A percentile compares a stretch with the other conserved stretches of the same genome.
These are phyloP conservation scores for Sphenostylis stenocarpa DNA, from an alignment of 306 rosid genomes.

Conservation along the genomic window DNA sequence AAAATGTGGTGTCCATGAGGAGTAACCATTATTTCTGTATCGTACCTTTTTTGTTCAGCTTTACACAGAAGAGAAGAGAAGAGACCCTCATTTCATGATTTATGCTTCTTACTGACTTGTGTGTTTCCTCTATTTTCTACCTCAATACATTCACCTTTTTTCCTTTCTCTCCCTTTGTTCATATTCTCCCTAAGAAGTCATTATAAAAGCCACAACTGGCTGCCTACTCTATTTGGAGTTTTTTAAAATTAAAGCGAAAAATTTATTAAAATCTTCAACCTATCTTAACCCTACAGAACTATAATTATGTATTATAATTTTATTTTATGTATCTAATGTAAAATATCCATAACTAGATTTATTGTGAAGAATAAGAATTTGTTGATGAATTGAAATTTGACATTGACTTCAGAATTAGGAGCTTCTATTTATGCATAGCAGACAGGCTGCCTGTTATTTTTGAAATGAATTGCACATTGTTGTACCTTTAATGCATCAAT, in stretches of 20 bases:
- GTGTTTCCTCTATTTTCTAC: neutral
- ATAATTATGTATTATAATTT: no score
- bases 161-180: neutral
- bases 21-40: slow-evolving; percentile 37
- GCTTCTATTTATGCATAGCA: slow-evolving; percentile 15
- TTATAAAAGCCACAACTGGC: slow-evolving; percentile 1
- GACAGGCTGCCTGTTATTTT: slow-evolving; percentile 18
- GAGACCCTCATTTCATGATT: slow-evolving; percentile 18
- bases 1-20: slow-evolving; percentile 23
- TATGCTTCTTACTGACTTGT: neutral
- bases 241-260: no score
- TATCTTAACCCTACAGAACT: no score
- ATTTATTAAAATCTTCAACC: no score
- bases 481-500: slow-evolving; percentile 16
- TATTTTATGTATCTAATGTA: no score
- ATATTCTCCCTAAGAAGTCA: neutral
- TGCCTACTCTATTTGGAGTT: slow-evolving; percentile 8
- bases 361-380: neutral
- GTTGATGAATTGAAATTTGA: neutral
- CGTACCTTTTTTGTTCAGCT: slow-evolving; percentile 30
- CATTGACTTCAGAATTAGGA: neutral
- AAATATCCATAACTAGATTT: no score
- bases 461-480: slow-evolving; percentile 23
- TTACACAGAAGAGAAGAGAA: slow-evolving; percentile 29
- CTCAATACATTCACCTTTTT: slow-evolving; percentile 1